phyloP scores from a whole-genome alignment of 2,329 filamentous ascomycete genomes.

The Sporothrix luriei region DNA sequence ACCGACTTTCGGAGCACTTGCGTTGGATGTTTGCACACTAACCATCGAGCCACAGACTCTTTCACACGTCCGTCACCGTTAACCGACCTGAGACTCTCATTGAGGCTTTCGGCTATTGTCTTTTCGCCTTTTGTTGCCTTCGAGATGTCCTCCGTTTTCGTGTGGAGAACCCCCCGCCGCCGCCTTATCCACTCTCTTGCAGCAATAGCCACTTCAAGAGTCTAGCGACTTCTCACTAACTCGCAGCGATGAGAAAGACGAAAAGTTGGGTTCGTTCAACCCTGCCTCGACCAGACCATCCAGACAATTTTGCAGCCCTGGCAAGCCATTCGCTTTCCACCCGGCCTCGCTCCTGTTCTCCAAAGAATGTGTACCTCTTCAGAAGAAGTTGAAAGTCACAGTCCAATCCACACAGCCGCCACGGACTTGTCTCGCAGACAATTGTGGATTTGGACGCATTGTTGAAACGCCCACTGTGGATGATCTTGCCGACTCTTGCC shows the following conservation, averaged over 20 bases:
- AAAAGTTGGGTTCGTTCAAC: conserved; percentile 3
- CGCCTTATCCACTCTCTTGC: conserved; percentile 30
- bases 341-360: not conserved
- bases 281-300: not conserved
- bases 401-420: not conserved
- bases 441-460: conserved; percentile 16
- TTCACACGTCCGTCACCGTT: not conserved
- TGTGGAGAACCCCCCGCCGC: conserved; percentile 24
- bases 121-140: not conserved
- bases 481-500: not conserved
- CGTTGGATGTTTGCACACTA: conserved; percentile 4
- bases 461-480: conserved; percentile 1
- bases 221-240: not conserved
- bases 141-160: not conserved
- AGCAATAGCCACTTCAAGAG: conserved; percentile 5
- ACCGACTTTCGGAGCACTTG: conserved; percentile 23
- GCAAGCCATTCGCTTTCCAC: not conserved
- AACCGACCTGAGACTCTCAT: not conserved
- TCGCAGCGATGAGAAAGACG: not conserved
- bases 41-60: conserved; percentile 12
- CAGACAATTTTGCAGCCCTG: not conserved
- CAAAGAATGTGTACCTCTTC: not conserved
- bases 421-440: conserved; percentile 18
- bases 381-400: too few relatives aligned
- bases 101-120: not conserved